phyloP scores from a whole-genome alignment of 805 yeast genomes.

The Candida wancherniae region DNA sequence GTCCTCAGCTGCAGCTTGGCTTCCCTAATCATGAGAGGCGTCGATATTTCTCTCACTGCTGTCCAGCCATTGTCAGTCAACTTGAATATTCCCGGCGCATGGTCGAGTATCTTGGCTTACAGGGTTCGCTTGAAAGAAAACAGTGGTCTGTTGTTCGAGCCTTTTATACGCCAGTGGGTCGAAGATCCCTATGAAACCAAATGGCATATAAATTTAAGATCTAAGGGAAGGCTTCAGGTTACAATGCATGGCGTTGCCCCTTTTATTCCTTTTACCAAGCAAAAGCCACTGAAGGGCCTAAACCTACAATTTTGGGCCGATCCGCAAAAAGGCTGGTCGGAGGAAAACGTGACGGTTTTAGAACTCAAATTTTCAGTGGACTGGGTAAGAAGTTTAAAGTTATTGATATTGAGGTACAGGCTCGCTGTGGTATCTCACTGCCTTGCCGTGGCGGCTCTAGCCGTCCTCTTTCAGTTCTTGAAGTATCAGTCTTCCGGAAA shows the following conservation, averaged over 20 bases:
- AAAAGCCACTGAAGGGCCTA: slow-evolving; percentile 15
- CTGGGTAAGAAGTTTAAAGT: slow-evolving; percentile 55
- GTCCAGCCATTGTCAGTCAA: slow-evolving; percentile 42
- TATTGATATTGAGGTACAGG: slow-evolving; percentile 72
- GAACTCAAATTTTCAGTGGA: slow-evolving; percentile 47
- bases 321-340: slow-evolving; percentile 22
- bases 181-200: slow-evolving; percentile 68
- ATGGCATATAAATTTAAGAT: slow-evolving; percentile 60
- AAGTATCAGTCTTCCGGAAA: slow-evolving; percentile 21
- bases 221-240: slow-evolving; percentile 23
- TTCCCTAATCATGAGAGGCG: slow-evolving; percentile 35
- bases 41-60: slow-evolving; percentile 38
- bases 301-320: slow-evolving; percentile 44
- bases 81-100: slow-evolving; percentile 50
- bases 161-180: slow-evolving; percentile 65
- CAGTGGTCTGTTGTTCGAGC: slow-evolving; percentile 37
- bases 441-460: slow-evolving; percentile 49
- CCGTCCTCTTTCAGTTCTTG: slow-evolving; percentile 52
- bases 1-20: slow-evolving; percentile 28
- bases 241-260: slow-evolving; percentile 68
- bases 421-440: slow-evolving; percentile 70
- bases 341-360: slow-evolving; percentile 19
- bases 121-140: slow-evolving; percentile 24
- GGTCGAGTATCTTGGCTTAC: slow-evolving; percentile 61
- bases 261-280: slow-evolving; percentile 48